phyloP scores from a whole-genome alignment of 148 eudicot species.

The Rhododendron ferrugineum region DNA sequence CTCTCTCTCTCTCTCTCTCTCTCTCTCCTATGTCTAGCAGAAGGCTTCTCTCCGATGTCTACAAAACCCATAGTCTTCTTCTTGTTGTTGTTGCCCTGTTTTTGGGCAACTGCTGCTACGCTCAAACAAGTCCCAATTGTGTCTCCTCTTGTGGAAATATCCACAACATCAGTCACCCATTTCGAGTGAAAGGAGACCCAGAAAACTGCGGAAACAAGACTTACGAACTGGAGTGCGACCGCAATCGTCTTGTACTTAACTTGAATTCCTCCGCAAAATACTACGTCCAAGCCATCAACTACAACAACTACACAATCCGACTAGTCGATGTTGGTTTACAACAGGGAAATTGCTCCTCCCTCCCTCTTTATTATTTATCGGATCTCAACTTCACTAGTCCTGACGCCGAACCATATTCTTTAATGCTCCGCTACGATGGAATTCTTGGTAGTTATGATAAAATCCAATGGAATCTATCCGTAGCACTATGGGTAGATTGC shows the following conservation, averaged over 20 bases:
- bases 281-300: constrained; percentile 11
- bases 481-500: not conserved
- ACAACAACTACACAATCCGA: constrained; percentile 1
- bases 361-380: constrained; percentile 4
- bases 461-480: not conserved
- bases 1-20: no score
- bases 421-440: no score
- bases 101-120: not conserved
- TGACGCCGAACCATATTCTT: not conserved
- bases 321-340: constrained; percentile 16
- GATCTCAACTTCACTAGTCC: not conserved
- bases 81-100: not conserved
- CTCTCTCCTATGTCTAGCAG: no score
- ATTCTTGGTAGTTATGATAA: no score
- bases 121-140: no score
- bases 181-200: no score
- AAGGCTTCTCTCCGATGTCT: not conserved
- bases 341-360: constrained; percentile 6
- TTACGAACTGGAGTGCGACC: constrained; percentile 12
- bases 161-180: no score
- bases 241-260: constrained; percentile 1
- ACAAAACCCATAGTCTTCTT: not conserved
- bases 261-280: not conserved
- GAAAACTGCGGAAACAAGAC: no score
- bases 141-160: no score